Percentiles rank a stretch among this genome's conserved stretches.
These are phyloP conservation scores for Elaeis oleifera DNA, from an alignment of 202 grass and related monocot genomes.

Conservation along the genomic window DNA sequence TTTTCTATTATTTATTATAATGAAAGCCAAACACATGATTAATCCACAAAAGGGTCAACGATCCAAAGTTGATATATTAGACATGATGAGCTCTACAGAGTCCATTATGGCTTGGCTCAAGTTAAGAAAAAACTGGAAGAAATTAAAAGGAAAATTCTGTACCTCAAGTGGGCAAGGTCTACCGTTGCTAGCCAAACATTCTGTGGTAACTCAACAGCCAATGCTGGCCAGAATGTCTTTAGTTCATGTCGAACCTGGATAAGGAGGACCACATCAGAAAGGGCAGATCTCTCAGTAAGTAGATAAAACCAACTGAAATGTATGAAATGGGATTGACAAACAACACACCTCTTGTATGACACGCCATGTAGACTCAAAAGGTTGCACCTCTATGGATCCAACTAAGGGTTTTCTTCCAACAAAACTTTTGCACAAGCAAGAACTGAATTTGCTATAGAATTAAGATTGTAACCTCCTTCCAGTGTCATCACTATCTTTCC, in stretches of 20 bases:
- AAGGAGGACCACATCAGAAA: conserved; percentile 1
- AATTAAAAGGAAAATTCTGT: conserved; percentile 15
- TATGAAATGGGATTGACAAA: conserved; percentile 1
- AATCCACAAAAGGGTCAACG: too few species aligned
- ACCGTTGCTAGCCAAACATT: conserved; percentile 29
- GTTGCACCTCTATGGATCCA: conserved; percentile 29
- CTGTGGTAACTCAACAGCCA: conserved; percentile 48
- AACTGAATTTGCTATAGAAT: conserved; percentile 84
- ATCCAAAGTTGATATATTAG: too few species aligned
- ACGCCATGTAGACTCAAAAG: conserved; percentile 79
- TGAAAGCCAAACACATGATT: too few species aligned
- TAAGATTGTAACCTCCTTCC: conserved; percentile 93
- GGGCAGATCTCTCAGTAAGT: background rate
- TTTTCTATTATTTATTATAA: too few species aligned
- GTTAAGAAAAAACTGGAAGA: background rate
- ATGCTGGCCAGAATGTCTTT: conserved; percentile 72
- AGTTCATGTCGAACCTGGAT: conserved; percentile 85
- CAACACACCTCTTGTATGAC: conserved; percentile 57
- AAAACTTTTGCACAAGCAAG: conserved; percentile 68
- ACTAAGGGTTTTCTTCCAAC: conserved; percentile 55
- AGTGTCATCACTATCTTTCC: conserved; percentile 91
- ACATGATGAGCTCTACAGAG: too few species aligned
- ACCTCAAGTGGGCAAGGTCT: conserved; percentile 44
- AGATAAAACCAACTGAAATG: conserved; percentile 10
- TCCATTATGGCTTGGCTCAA: too few species aligned